phyloP scores from a whole-genome alignment of 148 eudicot species.

The Vaccinium myrtillus region DNA sequence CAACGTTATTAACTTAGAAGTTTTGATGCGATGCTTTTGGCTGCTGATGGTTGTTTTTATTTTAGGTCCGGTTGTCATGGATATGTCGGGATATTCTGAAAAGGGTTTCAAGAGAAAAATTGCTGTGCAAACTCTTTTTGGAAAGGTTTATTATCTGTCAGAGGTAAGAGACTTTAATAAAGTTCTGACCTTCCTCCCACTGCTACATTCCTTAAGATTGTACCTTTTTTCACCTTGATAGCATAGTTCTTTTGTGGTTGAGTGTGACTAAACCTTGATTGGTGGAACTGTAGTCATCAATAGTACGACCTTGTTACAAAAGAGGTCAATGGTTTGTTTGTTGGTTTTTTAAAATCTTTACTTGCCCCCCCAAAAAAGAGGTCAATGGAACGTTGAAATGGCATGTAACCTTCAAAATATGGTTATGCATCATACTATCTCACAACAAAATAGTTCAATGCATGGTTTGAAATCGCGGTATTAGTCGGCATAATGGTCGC shows the following conservation, averaged over 20 bases:
- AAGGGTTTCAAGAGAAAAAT: constrained; percentile 91
- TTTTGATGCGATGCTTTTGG: neutral
- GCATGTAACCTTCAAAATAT: neutral
- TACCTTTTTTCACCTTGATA: neutral
- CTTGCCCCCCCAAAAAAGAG: neutral
- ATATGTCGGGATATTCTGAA: constrained; percentile 93
- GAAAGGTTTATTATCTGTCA: constrained; percentile 83
- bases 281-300: neutral
- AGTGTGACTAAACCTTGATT: neutral
- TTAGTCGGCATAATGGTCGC: no score
- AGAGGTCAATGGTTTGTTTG: neutral
- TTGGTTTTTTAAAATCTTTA: no score
- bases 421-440: neutral
- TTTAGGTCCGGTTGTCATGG: constrained; percentile 97
- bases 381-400: neutral
- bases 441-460: no score
- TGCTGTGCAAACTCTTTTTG: constrained; percentile 92
- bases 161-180: constrained; percentile 53
- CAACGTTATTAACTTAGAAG: neutral
- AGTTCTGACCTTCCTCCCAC: neutral
- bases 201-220: neutral
- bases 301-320: neutral
- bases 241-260: neutral
- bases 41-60: constrained; percentile 27
- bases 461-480: no score